Conservation (phyloP, 1,284 basidiomycete species). For the Heterobasidion annosum region DNA sequence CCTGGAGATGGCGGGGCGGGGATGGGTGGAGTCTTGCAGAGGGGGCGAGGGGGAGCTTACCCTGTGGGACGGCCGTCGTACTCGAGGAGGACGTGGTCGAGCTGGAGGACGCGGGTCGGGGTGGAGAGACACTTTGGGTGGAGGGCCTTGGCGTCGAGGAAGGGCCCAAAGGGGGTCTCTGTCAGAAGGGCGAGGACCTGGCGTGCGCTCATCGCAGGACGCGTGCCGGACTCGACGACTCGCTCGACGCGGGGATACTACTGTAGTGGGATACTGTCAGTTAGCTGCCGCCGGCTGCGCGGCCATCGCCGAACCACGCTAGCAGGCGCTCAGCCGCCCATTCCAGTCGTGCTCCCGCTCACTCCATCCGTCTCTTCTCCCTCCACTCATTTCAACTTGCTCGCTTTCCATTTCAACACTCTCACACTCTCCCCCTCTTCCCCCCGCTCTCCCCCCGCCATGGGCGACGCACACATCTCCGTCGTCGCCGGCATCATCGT, state of each 20-base stretch:
- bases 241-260: no score
- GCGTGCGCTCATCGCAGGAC: no score
- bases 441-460: not conserved
- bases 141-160: slow-evolving; percentile 15
- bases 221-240: no score
- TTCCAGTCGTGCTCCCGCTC: no score
- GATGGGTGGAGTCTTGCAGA: not conserved
- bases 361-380: no score
- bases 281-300: no score
- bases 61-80: slow-evolving; percentile 15
- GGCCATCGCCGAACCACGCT: no score
- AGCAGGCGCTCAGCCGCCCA: no score
- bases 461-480: slow-evolving; percentile 14
- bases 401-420: no score
- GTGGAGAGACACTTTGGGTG: slow-evolving; percentile 13
- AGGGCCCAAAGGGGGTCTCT: slow-evolving; percentile 21
- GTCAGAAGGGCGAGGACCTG: slow-evolving; percentile 8
- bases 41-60: slow-evolving; percentile 9
- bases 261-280: no score
- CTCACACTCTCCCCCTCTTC: not conserved
- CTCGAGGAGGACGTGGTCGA: slow-evolving; percentile 15
- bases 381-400: no score
- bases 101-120: slow-evolving; percentile 10
- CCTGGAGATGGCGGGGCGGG: not conserved
- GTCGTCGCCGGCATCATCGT: slow-evolving; percentile 54